Conservation (phyloP, 805 yeast genomes). For the Wickerhamomyces canadensis region DNA sequence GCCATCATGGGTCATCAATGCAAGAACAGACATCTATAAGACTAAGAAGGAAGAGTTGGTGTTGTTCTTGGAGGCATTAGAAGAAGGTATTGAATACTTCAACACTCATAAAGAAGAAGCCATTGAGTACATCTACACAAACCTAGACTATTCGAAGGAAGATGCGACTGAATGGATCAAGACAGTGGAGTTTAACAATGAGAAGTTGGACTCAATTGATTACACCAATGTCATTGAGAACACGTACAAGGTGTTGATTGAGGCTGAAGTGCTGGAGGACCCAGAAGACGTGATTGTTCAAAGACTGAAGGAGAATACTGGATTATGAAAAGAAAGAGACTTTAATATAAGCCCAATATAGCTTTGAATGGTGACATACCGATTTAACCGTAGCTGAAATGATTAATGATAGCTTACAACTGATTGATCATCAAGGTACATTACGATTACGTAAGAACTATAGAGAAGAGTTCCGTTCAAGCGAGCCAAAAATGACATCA, state of each 20-base stretch:
- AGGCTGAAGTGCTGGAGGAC: slow-evolving; percentile 53
- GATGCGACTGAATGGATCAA: slow-evolving; percentile 81
- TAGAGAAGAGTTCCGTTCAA: too few relatives aligned
- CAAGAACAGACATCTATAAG: slow-evolving; percentile 35
- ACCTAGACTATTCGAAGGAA: slow-evolving; percentile 68
- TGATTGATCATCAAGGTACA: too few relatives aligned
- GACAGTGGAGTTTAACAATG: slow-evolving; percentile 58
- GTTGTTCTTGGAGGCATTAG: slow-evolving; percentile 47
- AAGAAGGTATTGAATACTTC: slow-evolving; percentile 67
- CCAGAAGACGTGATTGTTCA: slow-evolving; percentile 30
- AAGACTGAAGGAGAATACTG: slow-evolving; percentile 12
- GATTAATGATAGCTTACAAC: too few relatives aligned
- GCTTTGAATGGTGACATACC: too few relatives aligned
- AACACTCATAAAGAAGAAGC: slow-evolving; percentile 56
- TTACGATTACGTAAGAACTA: too few relatives aligned
- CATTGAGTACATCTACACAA: slow-evolving; percentile 52
- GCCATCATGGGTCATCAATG: slow-evolving; percentile 89
- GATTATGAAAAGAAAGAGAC: too few relatives aligned
- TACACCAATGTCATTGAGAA: slow-evolving; percentile 45
- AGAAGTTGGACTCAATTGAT: slow-evolving; percentile 39
- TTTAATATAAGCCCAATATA: too few relatives aligned
- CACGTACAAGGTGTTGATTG: slow-evolving; percentile 50
- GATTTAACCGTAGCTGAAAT: too few relatives aligned
- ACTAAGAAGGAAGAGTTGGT: slow-evolving; percentile 25
- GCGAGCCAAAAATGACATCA: too few relatives aligned